phyloP scores from a whole-genome alignment of 1,284 basidiomycete species.

The Pascua guehoae region DNA sequence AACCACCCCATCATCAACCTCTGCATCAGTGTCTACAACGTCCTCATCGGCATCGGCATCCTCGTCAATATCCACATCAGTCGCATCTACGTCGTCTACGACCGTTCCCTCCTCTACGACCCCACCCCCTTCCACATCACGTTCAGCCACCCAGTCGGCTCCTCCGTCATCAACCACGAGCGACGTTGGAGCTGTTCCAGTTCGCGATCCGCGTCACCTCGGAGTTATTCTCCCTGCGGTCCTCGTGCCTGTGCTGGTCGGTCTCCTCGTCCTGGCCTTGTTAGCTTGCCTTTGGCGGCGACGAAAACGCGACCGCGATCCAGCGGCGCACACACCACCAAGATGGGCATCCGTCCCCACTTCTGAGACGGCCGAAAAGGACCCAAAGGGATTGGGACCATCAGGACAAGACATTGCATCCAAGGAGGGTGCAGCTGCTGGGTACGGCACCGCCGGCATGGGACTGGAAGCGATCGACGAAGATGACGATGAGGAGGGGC shows the following conservation, averaged over 20 bases:
- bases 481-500: no score
- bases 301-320: not conserved
- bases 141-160: no score
- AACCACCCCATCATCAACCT: not conserved
- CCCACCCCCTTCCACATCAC: not conserved
- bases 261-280: not conserved
- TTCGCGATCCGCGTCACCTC: not conserved
- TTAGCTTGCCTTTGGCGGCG: not conserved
- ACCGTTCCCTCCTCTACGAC: not conserved
- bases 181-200: not conserved
- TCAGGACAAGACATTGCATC: not conserved
- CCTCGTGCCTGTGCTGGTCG: slow-evolving; percentile 2
- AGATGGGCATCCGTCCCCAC: not conserved
- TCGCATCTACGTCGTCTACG: not conserved
- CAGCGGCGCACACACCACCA: not conserved
- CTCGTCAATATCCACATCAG: not conserved
- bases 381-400: not conserved
- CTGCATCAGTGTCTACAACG: not conserved
- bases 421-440: not conserved
- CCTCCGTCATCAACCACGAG: not conserved
- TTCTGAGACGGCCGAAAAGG: not conserved
- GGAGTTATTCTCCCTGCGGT: slow-evolving; percentile 8
- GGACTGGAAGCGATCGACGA: no score
- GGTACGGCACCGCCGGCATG: no score
- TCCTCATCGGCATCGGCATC: not conserved